Base-by-base conservation (phyloP, 306 rosid genomes). In the Vigna trinervia region DNA sequence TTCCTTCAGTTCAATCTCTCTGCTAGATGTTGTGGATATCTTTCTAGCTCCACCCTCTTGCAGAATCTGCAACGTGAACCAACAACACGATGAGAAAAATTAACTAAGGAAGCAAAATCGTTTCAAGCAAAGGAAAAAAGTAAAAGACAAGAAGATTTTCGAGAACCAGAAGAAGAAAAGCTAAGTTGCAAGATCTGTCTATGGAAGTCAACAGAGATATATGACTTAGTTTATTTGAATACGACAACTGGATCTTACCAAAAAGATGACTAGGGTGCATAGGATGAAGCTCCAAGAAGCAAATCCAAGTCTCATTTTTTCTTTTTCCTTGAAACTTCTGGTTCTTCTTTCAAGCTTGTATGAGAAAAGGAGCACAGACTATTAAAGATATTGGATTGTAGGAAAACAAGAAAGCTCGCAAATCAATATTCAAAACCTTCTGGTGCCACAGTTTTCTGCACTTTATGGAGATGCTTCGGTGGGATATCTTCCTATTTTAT, bases 211-310 rank as follows among this genome's bases (percentile, higher is more conserved):
- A 68, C 59, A 38, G 26, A 51, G 36, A 60, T 58, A 28, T 28
- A 30, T 59, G 67, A 32, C 77, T 56, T 22, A 2, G 58, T 30
- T 41, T 47, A 5, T 32, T 32, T 45, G 78, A 43, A 53, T 47
- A 50, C 19, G 3, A 51, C 26, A 71, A 58, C 5, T 9, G 69
- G 73, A 39, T 68, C 81, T 75, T 88, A 90, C 91, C 86, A 75
- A 5, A 46, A 69, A 23, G 74, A 81, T 13, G 22, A 86, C 53
- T 1, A 87, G 54, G 41, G 82, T 77, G 52, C 30, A 54, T 15
- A 83, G 73, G 81, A 86, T 46, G 79, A 86, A 79, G 79, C 65
- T 73, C 78, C 82, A 74, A 9, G 84, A 80, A 57, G 78, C 76
- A 28, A 53, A 7, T 64, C 72, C 70, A 68, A 74, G 71, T 50